phyloP scores from a whole-genome alignment of 108 stramenopile genomes.

The Conticribra guillardii region DNA sequence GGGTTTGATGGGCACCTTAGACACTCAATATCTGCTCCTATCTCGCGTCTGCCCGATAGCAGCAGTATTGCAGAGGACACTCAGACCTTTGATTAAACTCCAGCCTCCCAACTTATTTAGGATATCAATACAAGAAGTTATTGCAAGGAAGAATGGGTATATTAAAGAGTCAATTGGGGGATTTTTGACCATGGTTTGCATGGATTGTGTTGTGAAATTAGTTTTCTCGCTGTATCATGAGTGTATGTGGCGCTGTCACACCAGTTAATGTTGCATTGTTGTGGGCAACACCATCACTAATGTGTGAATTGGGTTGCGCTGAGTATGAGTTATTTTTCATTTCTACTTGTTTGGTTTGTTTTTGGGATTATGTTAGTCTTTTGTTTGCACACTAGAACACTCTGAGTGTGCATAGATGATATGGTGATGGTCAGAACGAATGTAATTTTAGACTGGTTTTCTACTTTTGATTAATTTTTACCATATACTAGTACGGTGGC shows the following conservation, averaged over 20 bases:
- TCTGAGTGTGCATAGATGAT: background rate
- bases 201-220: background rate
- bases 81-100: background rate
- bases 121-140: background rate
- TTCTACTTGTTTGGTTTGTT: slow-evolving; percentile 4
- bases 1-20: background rate
- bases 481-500: too few relatives aligned
- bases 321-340: background rate
- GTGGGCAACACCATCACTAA: background rate
- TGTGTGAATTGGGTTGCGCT: background rate
- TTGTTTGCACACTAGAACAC: slow-evolving; percentile 2
- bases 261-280: background rate
- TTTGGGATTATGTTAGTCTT: background rate
- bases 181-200: background rate
- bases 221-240: background rate
- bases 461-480: slow-evolving; percentile 2
- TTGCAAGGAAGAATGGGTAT: background rate
- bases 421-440: background rate
- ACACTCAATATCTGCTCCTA: background rate
- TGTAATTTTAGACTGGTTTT: slow-evolving; percentile 1
- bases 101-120: background rate
- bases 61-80: background rate
- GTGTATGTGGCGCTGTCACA: slow-evolving; percentile 2
- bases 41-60: background rate
- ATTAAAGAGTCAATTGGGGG: background rate